Conservation (phyloP, 106 monocot genomes). For the Dendrobium huoshanense region DNA sequence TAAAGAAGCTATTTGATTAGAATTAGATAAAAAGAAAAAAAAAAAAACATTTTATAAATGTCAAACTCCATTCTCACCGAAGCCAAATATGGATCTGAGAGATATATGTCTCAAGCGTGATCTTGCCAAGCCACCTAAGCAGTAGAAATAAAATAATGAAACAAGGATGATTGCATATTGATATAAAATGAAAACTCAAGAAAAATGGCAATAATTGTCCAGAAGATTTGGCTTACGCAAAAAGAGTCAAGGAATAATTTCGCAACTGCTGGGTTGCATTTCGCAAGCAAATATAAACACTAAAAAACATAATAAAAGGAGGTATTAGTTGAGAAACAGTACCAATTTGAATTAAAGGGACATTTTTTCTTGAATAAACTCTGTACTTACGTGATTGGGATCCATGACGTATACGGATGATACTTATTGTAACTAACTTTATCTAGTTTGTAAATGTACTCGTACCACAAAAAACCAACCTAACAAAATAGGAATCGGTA, state of each 20-base stretch:
- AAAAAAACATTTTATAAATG: too few relatives aligned
- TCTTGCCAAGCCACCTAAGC: constrained; percentile 78
- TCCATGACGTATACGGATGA: constrained; percentile 99
- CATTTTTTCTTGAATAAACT: background rate
- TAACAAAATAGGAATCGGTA: constrained; percentile 13
- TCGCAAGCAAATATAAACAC: constrained; percentile 85
- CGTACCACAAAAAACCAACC: constrained; percentile 91
- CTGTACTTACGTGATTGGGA: constrained; percentile 79
- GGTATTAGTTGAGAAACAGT: background rate
- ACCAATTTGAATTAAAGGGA: background rate
- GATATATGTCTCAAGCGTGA: constrained; percentile 84
- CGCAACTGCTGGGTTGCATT: constrained; percentile 82
- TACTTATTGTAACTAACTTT: constrained; percentile 81
- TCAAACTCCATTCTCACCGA: constrained; percentile 27
- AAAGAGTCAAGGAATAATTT: constrained; percentile 67
- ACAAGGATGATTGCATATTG: background rate
- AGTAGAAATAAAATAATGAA: constrained; percentile 3
- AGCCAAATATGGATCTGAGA: constrained; percentile 94
- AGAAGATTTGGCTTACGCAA: constrained; percentile 47
- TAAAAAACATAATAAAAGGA: constrained; percentile 10
- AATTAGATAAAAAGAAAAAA: too few relatives aligned
- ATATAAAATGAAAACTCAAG: background rate
- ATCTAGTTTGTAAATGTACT: constrained; percentile 96
- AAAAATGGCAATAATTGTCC: background rate
- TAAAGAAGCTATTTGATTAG: too few relatives aligned